Evolutionary conservation across 345 rosid genomes (phyloP), one percentile per base, ranked within the genome.

Genomic region (Salix exigua): DNA sequence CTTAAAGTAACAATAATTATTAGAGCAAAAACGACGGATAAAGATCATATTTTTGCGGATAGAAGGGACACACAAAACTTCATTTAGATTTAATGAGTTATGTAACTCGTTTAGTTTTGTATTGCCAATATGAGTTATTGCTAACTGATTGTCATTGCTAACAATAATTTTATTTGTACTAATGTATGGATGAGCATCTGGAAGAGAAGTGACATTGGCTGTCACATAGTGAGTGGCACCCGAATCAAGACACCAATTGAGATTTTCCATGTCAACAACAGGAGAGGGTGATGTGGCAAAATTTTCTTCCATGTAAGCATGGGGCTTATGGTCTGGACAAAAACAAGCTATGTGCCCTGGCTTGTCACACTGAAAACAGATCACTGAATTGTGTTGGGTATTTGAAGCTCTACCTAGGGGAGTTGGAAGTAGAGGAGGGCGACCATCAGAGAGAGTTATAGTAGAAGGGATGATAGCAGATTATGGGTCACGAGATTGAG

Each of bases 391-490:
- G 2, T 1, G 3, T 19, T 51, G 10, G 58, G 9, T 51, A 0
- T 51, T 18, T 18, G 3, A 2, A 3, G 2, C 6, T 51, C 0
- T 18, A 4, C 0, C 1, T 0, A 0, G 10, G 0, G 9, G 58
- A 5, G 58, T 51, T 51, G 58, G 23, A 51, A 51, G 58, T 0
- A 51, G 1, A 18, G 23, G 10, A 51, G 58, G 58, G 2, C 3
- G n/a, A 2, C 23, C 23, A 51, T 50, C 10, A 6, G 1, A 51
- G 9, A 51, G 58, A 0, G 10, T 51, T 18, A 10, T 0, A 51
- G 58, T 7, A 2, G n/a, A 50, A 17, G n/a, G 2, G n/a, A 6
- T 50, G 8, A 18, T 0, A 0, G 0, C 1, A 18, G 0, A 18
- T 51, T 18, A 0, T 0, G 10, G 58, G 23, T 51, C 23, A 2